Percentiles rank a stretch among this genome's conserved stretches.
phyloP scores from a whole-genome alignment of 331 rosid genomes.

The Ulmus americana region DNA sequence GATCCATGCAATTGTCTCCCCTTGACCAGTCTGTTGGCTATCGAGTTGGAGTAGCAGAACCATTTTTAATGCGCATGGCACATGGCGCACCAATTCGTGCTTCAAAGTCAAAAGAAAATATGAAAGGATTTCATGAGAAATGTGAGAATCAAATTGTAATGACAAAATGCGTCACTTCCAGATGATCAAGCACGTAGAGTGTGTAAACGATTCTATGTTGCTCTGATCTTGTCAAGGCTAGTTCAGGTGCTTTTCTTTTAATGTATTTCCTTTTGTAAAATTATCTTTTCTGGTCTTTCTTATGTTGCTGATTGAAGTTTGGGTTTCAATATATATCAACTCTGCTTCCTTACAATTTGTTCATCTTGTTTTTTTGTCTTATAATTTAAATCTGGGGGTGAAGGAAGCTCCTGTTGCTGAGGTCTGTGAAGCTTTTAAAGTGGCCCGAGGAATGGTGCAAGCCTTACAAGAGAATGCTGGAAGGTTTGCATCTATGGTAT shows the following conservation, averaged over 20 bases:
- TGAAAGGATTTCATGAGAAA: slow-evolving; percentile 35
- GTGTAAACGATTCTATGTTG: slow-evolving; percentile 88
- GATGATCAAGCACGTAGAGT: slow-evolving; percentile 79
- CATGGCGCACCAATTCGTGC: slow-evolving; percentile 77
- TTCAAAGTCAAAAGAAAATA: slow-evolving; percentile 45
- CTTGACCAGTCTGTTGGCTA: slow-evolving; percentile 96
- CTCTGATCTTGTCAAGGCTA: slow-evolving; percentile 83
- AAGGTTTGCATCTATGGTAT: slow-evolving; percentile 94
- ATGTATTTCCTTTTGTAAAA: neutral
- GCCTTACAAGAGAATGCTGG: slow-evolving; percentile 96
- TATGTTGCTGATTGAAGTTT: neutral
- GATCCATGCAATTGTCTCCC: slow-evolving; percentile 60
- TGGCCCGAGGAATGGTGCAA: slow-evolving; percentile 97
- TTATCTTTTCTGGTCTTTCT: neutral
- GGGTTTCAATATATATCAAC: slow-evolving; percentile 7
- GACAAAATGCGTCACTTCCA: slow-evolving; percentile 30
- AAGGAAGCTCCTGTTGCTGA: slow-evolving; percentile 84
- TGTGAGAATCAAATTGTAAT: slow-evolving; percentile 36
- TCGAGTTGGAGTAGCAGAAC: slow-evolving; percentile 90
- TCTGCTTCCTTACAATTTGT: slow-evolving; percentile 9
- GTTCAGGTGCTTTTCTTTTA: slow-evolving; percentile 62
- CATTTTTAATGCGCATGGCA: slow-evolving; percentile 89
- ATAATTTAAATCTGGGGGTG: slow-evolving; percentile 24
- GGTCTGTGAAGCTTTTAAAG: slow-evolving; percentile 85
- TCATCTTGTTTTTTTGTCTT: neutral